phyloP scores from a whole-genome alignment of 768 basidiomycete species.

The Galerina sulciceps region DNA sequence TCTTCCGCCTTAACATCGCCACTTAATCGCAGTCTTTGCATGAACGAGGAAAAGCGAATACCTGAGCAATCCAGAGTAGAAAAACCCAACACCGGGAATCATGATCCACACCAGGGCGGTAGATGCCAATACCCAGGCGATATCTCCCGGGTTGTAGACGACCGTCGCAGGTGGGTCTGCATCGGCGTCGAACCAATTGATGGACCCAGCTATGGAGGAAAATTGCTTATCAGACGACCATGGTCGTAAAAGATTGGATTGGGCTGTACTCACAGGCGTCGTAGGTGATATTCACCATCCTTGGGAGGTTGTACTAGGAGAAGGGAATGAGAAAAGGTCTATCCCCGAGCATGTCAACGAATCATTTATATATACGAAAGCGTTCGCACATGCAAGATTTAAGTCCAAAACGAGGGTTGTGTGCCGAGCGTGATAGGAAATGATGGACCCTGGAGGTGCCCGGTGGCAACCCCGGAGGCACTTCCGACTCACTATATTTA shows the following conservation, averaged over 20 bases:
- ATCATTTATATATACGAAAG: conserved; percentile 1
- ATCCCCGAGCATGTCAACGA: conserved; percentile 1
- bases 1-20: conserved; percentile 67
- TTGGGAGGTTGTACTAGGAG: neutral
- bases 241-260: neutral
- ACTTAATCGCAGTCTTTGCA: neutral
- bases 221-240: neutral
- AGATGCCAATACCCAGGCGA: conserved; percentile 66
- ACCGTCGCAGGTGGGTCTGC: conserved; percentile 10
- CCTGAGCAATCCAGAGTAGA: conserved; percentile 85
- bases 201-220: conserved; percentile 21
- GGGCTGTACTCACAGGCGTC: conserved; percentile 32
- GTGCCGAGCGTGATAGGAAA: conserved; percentile 3
- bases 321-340: conserved; percentile 3
- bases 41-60: neutral
- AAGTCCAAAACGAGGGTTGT: neutral
- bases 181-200: conserved; percentile 20
- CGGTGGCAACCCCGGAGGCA: conserved; percentile 3
- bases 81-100: conserved; percentile 87
- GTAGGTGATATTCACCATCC: conserved; percentile 39
- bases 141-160: conserved; percentile 54
- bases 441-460: neutral
- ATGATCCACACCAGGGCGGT: conserved; percentile 87
- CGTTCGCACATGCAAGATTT: neutral
- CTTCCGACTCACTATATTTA: neutral